These are phyloP conservation scores for Bacidia rubella DNA, from an alignment of 495 filamentous ascomycete species.

Conservation along the genomic window DNA sequence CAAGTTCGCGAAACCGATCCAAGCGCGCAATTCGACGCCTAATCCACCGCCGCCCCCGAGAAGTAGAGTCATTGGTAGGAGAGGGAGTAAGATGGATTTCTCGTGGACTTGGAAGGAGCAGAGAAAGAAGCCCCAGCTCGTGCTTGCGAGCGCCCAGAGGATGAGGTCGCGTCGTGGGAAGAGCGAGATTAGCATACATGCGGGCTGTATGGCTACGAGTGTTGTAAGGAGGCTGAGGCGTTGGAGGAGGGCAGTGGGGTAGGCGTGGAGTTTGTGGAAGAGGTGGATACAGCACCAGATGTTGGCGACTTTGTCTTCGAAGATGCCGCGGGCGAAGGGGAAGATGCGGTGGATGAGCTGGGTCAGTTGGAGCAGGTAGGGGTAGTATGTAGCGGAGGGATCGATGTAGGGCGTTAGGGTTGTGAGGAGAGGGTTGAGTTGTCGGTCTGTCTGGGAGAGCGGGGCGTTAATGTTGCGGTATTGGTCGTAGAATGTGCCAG, in stretches of 20 bases:
- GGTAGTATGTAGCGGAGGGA: constrained; percentile 52
- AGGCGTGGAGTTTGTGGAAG: constrained; percentile 64
- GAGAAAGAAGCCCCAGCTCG: constrained; percentile 92
- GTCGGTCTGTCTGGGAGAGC: constrained; percentile 27
- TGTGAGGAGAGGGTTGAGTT: constrained; percentile 35
- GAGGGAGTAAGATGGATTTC: constrained; percentile 82
- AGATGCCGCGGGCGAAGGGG: constrained; percentile 84
- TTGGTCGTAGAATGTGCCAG: constrained; percentile 47
- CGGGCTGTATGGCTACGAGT: constrained; percentile 57
- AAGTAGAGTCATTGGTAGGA: constrained; percentile 82
- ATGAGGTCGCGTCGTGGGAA: constrained; percentile 64
- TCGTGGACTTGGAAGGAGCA: constrained; percentile 97
- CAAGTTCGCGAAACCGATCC: constrained; percentile 87
- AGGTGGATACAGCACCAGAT: constrained; percentile 91
- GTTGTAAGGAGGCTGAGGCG: constrained; percentile 66
- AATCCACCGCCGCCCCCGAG: constrained; percentile 66
- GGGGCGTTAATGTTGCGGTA: constrained; percentile 37
- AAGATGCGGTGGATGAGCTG: constrained; percentile 85
- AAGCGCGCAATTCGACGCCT: constrained; percentile 59
- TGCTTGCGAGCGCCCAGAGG: constrained; percentile 63
- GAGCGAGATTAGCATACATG: constrained; percentile 65
- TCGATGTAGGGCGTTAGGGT: constrained; percentile 46
- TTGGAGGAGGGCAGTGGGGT: constrained; percentile 44
- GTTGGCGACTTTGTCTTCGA: constrained; percentile 98
- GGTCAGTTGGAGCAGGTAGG: constrained; percentile 55